Percentiles rank a stretch among this genome's conserved stretches.
Evolutionary conservation across 2,329 filamentous ascomycete genomes (phyloP).

Genomic region (Talaromyces sp.): DNA sequence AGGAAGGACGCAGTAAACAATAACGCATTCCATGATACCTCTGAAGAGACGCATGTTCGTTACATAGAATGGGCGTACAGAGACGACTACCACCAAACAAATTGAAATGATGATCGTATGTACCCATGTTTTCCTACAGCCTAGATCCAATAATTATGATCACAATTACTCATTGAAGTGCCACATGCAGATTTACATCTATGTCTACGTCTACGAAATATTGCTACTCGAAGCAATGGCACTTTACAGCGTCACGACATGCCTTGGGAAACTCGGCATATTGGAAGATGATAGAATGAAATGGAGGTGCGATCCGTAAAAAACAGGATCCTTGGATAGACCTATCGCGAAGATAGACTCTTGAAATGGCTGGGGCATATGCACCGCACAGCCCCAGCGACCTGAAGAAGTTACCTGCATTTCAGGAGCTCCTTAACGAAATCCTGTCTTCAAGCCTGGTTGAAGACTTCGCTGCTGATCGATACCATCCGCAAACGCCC

Average conservation of each 20-base stretch:
- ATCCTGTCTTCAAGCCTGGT: background rate
- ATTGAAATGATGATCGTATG: no score
- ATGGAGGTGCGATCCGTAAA: background rate
- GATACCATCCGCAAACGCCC: no score
- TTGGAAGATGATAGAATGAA: background rate
- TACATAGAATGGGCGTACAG: background rate
- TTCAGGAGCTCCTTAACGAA: background rate
- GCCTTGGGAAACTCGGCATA: background rate
- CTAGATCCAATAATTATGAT: background rate
- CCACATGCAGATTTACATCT: background rate
- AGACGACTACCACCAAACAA: background rate
- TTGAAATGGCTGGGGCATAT: background rate
- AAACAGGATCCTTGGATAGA: background rate
- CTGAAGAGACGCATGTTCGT: background rate
- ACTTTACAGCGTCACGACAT: background rate
- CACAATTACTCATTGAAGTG: background rate
- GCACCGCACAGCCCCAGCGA: background rate
- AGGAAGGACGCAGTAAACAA: background rate
- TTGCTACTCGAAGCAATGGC: background rate
- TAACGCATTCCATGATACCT: background rate
- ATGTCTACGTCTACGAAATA: background rate
- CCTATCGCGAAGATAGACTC: background rate
- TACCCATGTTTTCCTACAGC: background rate
- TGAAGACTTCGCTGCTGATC: no score
- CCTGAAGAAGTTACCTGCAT: background rate